Conservation (phyloP, 176 grass and related monocot species). For the Carex parvula region DNA sequence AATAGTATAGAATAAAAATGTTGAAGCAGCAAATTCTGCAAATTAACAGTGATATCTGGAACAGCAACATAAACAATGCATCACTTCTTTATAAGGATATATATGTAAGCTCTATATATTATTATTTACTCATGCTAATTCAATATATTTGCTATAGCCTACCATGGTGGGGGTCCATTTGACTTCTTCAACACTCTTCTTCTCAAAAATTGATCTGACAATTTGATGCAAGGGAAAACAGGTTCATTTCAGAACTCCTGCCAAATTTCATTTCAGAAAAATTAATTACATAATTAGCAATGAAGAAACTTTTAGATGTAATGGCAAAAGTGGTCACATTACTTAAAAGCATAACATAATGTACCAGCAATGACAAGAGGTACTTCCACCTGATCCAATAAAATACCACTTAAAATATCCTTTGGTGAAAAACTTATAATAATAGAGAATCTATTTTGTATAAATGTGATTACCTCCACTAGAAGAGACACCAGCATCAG, state of each 20-base stretch:
- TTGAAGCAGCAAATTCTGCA: conserved; percentile 28
- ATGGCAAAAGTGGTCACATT: conserved; percentile 40
- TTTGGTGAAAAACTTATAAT: neutral
- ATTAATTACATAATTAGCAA: neutral
- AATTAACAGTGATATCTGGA: conserved; percentile 39
- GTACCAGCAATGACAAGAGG: conserved; percentile 59
- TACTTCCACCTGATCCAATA: conserved; percentile 43
- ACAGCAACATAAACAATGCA: neutral
- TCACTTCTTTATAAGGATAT: neutral
- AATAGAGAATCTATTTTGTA: conserved; percentile 15
- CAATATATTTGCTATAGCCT: neutral
- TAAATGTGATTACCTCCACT: conserved; percentile 44
- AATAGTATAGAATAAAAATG: conserved; percentile 39
- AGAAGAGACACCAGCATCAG: conserved; percentile 55
- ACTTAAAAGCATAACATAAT: conserved; percentile 76
- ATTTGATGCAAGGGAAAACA: neutral
- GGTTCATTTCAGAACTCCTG: conserved; percentile 76
- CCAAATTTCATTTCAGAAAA: conserved; percentile 18
- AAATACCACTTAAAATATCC: neutral
- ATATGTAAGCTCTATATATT: neutral
- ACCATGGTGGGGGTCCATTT: conserved; percentile 41
- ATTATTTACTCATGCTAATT: neutral
- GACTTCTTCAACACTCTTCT: conserved; percentile 33
- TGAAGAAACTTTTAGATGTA: neutral
- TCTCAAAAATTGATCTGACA: conserved; percentile 41